These are phyloP conservation scores for Ajuga chamaepitys DNA, from an alignment of 257 asterid species.

Conservation along the genomic window DNA sequence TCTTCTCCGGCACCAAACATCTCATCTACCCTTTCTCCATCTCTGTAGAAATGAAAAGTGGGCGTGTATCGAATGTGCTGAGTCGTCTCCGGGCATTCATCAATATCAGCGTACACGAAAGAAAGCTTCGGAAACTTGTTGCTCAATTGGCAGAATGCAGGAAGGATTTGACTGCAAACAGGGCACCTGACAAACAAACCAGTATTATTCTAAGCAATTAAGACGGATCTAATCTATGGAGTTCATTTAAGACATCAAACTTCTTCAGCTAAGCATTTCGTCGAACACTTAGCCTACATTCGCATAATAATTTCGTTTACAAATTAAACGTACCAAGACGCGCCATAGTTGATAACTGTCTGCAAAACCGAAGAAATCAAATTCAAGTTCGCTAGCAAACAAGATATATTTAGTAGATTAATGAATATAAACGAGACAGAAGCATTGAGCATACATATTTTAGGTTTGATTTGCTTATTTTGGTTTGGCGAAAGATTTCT, in stretches of 20 bases:
- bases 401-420: too few species aligned
- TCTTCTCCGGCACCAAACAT: slow-evolving; percentile 93
- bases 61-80: slow-evolving; percentile 81
- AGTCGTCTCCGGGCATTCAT: slow-evolving; percentile 87
- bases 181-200: slow-evolving; percentile 46
- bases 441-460: too few species aligned
- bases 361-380: slow-evolving; percentile 35
- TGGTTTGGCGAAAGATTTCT: slow-evolving; percentile 58
- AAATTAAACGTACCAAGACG: slow-evolving; percentile 60
- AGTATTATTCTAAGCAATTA: too few species aligned
- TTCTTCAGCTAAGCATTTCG: slow-evolving; percentile 16
- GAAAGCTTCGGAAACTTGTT: slow-evolving; percentile 56
- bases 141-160: slow-evolving; percentile 55
- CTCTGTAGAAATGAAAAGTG: slow-evolving; percentile 76
- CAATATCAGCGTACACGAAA: slow-evolving; percentile 82
- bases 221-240: too few species aligned
- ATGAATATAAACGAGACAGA: too few species aligned
- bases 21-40: slow-evolving; percentile 87
- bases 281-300: slow-evolving; percentile 26
- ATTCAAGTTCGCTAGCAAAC: too few species aligned
- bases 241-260: too few species aligned
- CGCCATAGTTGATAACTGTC: slow-evolving; percentile 88
- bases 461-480: slow-evolving; percentile 24
- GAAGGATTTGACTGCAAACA: slow-evolving; percentile 79
- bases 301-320: neutral